Base-by-base conservation (phyloP, 768 basidiomycete species). In the Boletus rex-veris region DNA sequence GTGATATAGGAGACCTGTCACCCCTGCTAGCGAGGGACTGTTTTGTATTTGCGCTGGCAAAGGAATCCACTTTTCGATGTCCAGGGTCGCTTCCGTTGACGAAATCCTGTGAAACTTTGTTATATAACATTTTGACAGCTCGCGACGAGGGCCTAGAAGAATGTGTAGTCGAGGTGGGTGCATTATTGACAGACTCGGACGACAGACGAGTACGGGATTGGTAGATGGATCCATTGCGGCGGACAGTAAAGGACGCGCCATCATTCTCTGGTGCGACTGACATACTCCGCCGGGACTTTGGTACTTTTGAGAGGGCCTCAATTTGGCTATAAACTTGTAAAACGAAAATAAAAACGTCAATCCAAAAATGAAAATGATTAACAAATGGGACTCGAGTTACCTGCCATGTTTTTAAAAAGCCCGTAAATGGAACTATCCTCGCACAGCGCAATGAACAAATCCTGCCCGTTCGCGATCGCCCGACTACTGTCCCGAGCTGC, bases 341-440 rank as follows among this genome's bases (percentile, higher is more conserved):
- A 19, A 51, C 37, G 37, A 54, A 51, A 55, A 58, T 31, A 50
- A 59, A 46, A 49, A 58, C 31, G 62, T 63, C 57, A 59, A 61
- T 44, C 37, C 42, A 40, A 45, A 26, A 54, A 58, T 39, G 50
- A 45, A 26, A 54, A 58, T 39, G 50, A 55, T 58, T 46, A 55
- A 40, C 66, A 63, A 61, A 68, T 51, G 36, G 44, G 58, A 44
- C 44, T 26, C 3, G 28, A 48, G 79, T 59, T 59, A 91, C 94
- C 88, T 75, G 88, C 82, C 89, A 95, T 90, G 21, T 80, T 77
- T 71, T 84, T 90, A 73, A 95, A 94, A 54, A 90, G 78, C 26
- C 80, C 81, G 73, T 92, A 97, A 45, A 96, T 81, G 45, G 84
- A 77, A 60, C 90, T 86, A 71, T 97, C 95, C 72, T 97, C 95